Conservation (phyloP, 129 eudicot species). For the Lactuca saligna region DNA sequence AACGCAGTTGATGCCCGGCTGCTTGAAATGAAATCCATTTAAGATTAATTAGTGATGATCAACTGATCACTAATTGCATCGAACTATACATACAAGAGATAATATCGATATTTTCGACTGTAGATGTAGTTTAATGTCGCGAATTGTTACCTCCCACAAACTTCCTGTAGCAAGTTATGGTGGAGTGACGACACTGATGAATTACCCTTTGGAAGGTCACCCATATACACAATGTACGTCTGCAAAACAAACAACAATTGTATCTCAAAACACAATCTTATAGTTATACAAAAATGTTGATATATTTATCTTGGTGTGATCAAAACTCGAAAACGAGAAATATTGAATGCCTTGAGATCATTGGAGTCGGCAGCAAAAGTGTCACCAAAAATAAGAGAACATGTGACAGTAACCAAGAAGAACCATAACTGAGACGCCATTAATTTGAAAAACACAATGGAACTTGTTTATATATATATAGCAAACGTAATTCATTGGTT, state of each 20-base stretch:
- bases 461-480: neutral
- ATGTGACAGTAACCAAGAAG: constrained; percentile 21
- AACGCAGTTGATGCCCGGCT: constrained; percentile 57
- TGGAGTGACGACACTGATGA: constrained; percentile 47
- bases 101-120: neutral
- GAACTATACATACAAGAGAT: neutral
- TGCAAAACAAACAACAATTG: constrained; percentile 21
- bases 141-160: constrained; percentile 49
- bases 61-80: too few species aligned
- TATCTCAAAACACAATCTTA: neutral
- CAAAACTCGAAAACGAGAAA: neutral
- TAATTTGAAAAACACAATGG: neutral
- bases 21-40: constrained; percentile 14
- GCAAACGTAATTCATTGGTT: neutral
- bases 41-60: neutral
- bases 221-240: constrained; percentile 85
- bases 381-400: constrained; percentile 14
- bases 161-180: constrained; percentile 52
- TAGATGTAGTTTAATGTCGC: neutral
- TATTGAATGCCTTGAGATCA: constrained; percentile 27
- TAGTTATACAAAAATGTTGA: neutral
- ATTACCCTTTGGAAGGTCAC: constrained; percentile 55
- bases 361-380: constrained; percentile 34
- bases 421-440: constrained; percentile 31
- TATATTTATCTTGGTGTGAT: neutral